A percentile compares a stretch with the other conserved stretches of the same genome.
These are phyloP conservation scores for Pugionium dolabratum DNA, from an alignment of 345 rosid species.

Conservation along the genomic window DNA sequence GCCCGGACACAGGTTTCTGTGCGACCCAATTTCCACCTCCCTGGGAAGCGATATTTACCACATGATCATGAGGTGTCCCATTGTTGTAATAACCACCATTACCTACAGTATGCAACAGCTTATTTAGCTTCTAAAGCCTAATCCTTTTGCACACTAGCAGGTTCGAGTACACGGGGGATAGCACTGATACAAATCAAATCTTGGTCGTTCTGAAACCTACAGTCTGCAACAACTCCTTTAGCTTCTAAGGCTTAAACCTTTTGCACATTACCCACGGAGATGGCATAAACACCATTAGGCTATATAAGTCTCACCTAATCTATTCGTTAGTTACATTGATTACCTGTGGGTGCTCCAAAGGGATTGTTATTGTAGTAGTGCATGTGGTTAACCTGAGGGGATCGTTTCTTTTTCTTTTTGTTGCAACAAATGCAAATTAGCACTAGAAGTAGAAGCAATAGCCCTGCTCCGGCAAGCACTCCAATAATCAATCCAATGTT, in stretches of 20 bases:
- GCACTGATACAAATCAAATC: background rate
- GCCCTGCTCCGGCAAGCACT: slow-evolving; percentile 42
- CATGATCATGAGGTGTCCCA: slow-evolving; percentile 30
- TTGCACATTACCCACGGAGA: too few relatives aligned
- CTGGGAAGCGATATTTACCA: slow-evolving; percentile 41
- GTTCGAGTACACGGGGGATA: background rate
- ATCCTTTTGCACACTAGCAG: slow-evolving; percentile 8
- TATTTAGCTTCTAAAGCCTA: slow-evolving; percentile 17
- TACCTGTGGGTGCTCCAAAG: slow-evolving; percentile 35
- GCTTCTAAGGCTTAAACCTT: too few relatives aligned
- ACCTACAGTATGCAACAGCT: slow-evolving; percentile 35
- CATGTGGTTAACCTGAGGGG: slow-evolving; percentile 36
- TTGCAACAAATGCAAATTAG: slow-evolving; percentile 39
- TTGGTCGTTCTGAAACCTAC: background rate
- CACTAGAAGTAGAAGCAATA: slow-evolving; percentile 40
- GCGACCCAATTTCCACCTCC: slow-evolving; percentile 37
- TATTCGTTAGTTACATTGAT: slow-evolving; percentile 2
- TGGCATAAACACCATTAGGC: background rate
- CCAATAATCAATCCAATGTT: slow-evolving; percentile 41
- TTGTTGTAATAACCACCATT: slow-evolving; percentile 41
- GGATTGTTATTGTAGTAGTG: slow-evolving; percentile 40
- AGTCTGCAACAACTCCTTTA: too few relatives aligned
- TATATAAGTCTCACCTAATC: background rate
- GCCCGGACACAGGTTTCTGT: slow-evolving; percentile 34
- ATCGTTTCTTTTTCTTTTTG: slow-evolving; percentile 42